Evolutionary conservation across 805 yeast species (phyloP), one percentile per base, ranked within the genome.

Genomic region (Phaffomyces antillensis): DNA sequence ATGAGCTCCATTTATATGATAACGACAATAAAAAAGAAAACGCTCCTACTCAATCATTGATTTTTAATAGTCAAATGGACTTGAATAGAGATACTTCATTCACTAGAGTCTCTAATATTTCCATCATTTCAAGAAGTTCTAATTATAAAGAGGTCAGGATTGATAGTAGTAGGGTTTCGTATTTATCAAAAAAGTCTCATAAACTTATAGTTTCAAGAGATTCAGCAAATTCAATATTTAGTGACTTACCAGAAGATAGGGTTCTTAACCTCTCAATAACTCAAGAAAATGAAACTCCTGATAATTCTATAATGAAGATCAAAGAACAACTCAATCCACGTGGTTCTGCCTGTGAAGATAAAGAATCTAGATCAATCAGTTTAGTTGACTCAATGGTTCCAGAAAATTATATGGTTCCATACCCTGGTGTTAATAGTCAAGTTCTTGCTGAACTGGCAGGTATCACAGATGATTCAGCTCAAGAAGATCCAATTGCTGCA

Each of bases 401-500:
- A 13, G 54, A 51, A 12, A 55, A 54, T 31, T 50, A 46, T 40
- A 42, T 44, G 20, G 40, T 60, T 24, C 59, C 73, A 18, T 70
- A 66, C 46, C 73, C 74, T 16, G 80, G 79, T 13, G 66, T 74
- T 41, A 67, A 76, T 28, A 64, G 70, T n/a, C 75, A 73, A 5
- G 83, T 80, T 2, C 79, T 85, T 39, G 84, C 83, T 36, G 87
- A 82, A 55, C 71, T 89, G 40, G 95, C 95, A 1, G 84, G 85
- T 7, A 79, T 90, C 41, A 91, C 96, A 0, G 96, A 91, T 60
- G 89, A 83, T 39, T 72, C 81, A 0, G 67, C 75, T 36, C 71
- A 67, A 35, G 77, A 73, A 16, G 86, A 87, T 62, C 96, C 96
- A 0, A 68, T 89, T 13, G 74, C 72, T 42, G 77, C 80, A 39